Conservation (phyloP, 768 basidiomycete species). For the Holtermannia corniformis region DNA sequence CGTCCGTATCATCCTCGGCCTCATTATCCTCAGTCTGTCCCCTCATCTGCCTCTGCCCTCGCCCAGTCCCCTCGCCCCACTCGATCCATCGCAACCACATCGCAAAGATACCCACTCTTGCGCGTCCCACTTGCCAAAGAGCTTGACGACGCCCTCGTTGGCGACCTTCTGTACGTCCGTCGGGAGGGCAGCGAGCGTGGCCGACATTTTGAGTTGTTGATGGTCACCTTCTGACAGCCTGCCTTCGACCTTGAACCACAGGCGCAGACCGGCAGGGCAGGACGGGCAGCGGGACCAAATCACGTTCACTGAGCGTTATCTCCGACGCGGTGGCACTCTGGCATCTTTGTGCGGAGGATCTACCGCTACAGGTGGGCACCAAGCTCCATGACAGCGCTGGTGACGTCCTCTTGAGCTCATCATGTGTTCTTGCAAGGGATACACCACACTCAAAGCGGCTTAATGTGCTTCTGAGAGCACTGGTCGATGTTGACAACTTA, state of each 20-base stretch:
- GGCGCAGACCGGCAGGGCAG: not conserved
- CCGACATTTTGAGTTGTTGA: constrained; percentile 12
- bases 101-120: constrained; percentile 65
- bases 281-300: not conserved
- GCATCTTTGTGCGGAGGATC: too few species aligned
- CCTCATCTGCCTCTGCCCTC: not conserved
- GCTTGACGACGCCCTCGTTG: constrained; percentile 57
- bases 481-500: too few species aligned
- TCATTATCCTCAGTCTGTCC: not conserved
- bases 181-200: constrained; percentile 33
- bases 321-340: not conserved
- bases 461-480: too few species aligned
- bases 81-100: not conserved
- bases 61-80: not conserved
- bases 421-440: too few species aligned
- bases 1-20: not conserved
- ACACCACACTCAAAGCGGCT: too few species aligned
- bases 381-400: too few species aligned
- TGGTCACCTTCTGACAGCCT: not conserved
- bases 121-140: constrained; percentile 98
- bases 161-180: constrained; percentile 43
- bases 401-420: too few species aligned
- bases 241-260: not conserved
- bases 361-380: too few species aligned
- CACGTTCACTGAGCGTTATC: not conserved